Percentiles rank a stretch among this genome's conserved stretches.
phyloP scores from a whole-genome alignment of 2,329 filamentous ascomycete species.

The Cytospora chrysosperma region DNA sequence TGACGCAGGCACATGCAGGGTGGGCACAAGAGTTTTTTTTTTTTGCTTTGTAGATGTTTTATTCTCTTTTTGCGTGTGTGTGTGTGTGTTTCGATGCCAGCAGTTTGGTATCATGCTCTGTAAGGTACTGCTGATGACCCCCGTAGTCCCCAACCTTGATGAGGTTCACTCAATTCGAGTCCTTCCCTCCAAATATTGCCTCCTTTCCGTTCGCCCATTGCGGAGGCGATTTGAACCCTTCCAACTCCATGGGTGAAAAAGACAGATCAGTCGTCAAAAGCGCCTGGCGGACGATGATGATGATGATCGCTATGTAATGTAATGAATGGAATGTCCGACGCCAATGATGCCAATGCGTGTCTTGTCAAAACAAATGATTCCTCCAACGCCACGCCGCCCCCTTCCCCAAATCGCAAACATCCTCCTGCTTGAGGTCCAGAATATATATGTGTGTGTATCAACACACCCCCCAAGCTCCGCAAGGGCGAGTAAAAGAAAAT shows the following conservation, averaged over 20 bases:
- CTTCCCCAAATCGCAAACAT: background rate
- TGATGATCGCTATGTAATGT: slow-evolving; percentile 1
- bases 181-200: background rate
- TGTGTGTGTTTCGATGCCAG: slow-evolving; percentile 8
- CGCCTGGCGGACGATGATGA: slow-evolving; percentile 5
- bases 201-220: background rate
- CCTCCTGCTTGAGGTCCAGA: background rate
- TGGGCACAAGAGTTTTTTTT: background rate
- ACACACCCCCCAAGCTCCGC: slow-evolving; percentile 2
- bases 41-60: background rate
- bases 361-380: background rate
- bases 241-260: background rate
- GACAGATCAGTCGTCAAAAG: slow-evolving; percentile 3
- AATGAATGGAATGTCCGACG: slow-evolving; percentile 18
- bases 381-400: background rate
- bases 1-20: background rate
- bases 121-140: slow-evolving; percentile 21
- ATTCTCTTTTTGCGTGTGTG: background rate
- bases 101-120: slow-evolving; percentile 24
- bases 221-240: background rate
- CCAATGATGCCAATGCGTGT: slow-evolving; percentile 15
- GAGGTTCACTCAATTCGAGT: slow-evolving; percentile 4
- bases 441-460: background rate
- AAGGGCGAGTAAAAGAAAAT: slow-evolving; percentile 7
- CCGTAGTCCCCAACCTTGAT: background rate